phyloP scores from a whole-genome alignment of 2,329 filamentous ascomycete genomes.

The Colletotrichum higginsianum region DNA sequence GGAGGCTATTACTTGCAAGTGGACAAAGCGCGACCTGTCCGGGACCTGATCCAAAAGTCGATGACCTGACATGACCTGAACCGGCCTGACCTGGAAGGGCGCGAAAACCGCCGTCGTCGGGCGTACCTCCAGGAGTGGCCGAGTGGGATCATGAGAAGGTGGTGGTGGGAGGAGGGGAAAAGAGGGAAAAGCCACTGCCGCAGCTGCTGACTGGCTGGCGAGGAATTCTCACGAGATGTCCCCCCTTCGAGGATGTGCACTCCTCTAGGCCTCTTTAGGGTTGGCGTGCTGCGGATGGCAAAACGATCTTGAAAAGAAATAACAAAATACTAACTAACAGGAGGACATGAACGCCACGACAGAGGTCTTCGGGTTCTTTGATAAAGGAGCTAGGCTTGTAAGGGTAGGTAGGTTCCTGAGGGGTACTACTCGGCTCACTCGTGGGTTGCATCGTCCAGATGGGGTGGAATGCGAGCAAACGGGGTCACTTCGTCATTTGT shows the following conservation, averaged over 20 bases:
- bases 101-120: conserved; percentile 1
- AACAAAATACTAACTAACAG: too few species aligned
- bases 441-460: neutral
- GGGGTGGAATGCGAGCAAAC: neutral
- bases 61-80: conserved; percentile 5
- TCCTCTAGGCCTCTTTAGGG: conserved; percentile 25
- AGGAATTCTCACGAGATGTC: neutral
- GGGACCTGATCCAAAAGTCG: neutral
- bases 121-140: neutral
- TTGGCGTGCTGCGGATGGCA: conserved; percentile 26
- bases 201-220: conserved; percentile 35
- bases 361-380: neutral
- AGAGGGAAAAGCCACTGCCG: conserved; percentile 30
- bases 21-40: neutral
- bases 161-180: neutral
- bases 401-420: conserved; percentile 13
- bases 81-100: neutral
- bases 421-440: neutral
- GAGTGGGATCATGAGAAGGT: too few species aligned
- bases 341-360: neutral
- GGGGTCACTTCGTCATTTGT: neutral
- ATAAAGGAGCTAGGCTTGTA: neutral
- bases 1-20: neutral
- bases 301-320: too few species aligned
- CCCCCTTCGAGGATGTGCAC: neutral